phyloP scores from a whole-genome alignment of 805 yeast genomes.

The Maudiozyma turicensis region DNA sequence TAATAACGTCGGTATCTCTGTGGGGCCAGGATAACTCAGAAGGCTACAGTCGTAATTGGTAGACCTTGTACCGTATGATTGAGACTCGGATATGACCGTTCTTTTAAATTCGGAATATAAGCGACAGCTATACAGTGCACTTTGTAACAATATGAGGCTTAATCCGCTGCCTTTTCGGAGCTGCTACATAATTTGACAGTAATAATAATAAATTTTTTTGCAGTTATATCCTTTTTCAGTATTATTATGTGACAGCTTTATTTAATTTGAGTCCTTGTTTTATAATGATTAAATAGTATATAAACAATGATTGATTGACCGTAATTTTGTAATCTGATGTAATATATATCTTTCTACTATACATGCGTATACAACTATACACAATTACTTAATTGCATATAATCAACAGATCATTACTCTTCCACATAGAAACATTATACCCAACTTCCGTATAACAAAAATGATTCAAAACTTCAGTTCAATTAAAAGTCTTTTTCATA shows the following conservation, averaged over 20 bases:
- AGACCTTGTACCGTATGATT: neutral
- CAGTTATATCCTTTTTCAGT: no score
- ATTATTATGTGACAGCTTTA: no score
- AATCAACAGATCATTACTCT: no score
- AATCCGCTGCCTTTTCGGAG: neutral
- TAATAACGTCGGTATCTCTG: no score
- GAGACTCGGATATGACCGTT: neutral
- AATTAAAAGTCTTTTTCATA: neutral
- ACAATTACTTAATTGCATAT: no score
- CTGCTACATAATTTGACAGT: neutral
- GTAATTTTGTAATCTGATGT: no score
- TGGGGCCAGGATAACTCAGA: no score
- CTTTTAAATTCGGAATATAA: neutral
- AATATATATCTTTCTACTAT: no score
- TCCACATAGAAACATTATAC: neutral
- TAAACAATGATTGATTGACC: no score
- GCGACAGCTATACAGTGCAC: neutral
- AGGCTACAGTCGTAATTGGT: neutral
- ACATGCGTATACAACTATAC: no score
- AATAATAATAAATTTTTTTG: neutral
- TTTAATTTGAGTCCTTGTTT: no score
- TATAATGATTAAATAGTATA: no score
- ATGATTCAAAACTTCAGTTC: neutral
- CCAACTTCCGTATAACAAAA: neutral
- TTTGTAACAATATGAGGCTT: neutral